Percentiles rank a stretch among this genome's conserved stretches.
These are phyloP conservation scores for Microstroma glucosiphilum DNA, from an alignment of 1,284 basidiomycete species.

Conservation along the genomic window DNA sequence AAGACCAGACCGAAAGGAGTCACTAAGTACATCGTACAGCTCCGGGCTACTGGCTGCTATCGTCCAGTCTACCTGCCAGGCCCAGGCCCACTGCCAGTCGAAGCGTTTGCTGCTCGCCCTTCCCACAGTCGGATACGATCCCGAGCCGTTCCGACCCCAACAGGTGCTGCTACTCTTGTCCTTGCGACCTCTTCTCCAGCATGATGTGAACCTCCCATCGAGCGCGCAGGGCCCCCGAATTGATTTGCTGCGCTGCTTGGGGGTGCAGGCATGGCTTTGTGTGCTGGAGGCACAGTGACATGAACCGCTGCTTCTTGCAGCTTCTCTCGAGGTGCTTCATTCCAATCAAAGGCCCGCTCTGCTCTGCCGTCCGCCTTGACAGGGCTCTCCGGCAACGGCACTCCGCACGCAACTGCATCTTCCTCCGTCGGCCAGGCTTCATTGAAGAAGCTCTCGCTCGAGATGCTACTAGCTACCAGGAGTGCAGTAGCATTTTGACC, in stretches of 20 bases:
- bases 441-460: too few relatives aligned
- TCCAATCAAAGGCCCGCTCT: too few relatives aligned
- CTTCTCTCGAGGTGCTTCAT: too few relatives aligned
- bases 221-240: neutral
- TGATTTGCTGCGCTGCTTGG: neutral
- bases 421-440: too few relatives aligned
- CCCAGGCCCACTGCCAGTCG: neutral
- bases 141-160: neutral
- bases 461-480: too few relatives aligned
- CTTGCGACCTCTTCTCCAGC: neutral
- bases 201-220: neutral
- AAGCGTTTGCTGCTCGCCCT: neutral
- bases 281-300: neutral
- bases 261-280: neutral
- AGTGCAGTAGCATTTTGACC: too few relatives aligned
- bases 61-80: neutral
- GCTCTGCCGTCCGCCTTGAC: too few relatives aligned
- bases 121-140: conserved; percentile 6
- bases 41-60: neutral
- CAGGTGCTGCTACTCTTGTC: too few relatives aligned
- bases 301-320: neutral
- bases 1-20: too few relatives aligned
- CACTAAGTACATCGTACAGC: too few relatives aligned
- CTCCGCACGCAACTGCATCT: too few relatives aligned
- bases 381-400: too few relatives aligned